Base-by-base conservation (phyloP, 768 basidiomycete species). In the Pleurotus salmoneostramineus region DNA sequence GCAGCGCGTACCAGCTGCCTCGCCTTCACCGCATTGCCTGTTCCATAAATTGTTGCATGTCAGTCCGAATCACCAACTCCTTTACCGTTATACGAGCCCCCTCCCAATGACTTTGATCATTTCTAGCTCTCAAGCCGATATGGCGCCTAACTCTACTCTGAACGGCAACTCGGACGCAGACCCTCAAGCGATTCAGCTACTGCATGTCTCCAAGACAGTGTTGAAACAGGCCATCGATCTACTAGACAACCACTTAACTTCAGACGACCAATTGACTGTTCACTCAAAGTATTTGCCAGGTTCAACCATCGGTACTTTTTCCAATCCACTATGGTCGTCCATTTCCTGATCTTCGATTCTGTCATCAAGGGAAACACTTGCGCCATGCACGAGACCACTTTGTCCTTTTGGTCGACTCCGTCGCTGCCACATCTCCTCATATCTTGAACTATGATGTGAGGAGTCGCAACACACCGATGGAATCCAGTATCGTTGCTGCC, bases 361-460 rank as follows among this genome's bases (percentile, higher is more conserved):
- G 3, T 27, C 21, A 27, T 27, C 21, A 27, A 93, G 91, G 91
- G 50, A 94, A 94, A 72, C 92, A 94, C 67, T 68, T 94, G 44
- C 84, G 92, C 40, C 92, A 94, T 76, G 90, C 89, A 21, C 79
- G 88, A 56, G 92, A 93, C 65, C 93, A 94, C 65, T 94, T 90
- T 66, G 74, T 78, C 54, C 79, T 93, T 31, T 77, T 93, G 4
- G 65, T 84, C 44, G 82, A 87, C 35, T 81, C 78, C 46, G 70
- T 85, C 51, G 66, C 74, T 17, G 74, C 77, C 10, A 65, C 76
- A 31, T 68, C 73, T 21, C 78, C 80, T 15, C 75, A 80, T 64
- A 72, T 82, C 44, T 67, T 94, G 52, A 89, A 85, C 12, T 94
- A 94, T 68, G 92, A 94, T 69, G 78, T 80, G 14, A 80, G 92